Base-by-base conservation (phyloP, 495 filamentous ascomycete species). In the Talaromyces thailandensis region DNA sequence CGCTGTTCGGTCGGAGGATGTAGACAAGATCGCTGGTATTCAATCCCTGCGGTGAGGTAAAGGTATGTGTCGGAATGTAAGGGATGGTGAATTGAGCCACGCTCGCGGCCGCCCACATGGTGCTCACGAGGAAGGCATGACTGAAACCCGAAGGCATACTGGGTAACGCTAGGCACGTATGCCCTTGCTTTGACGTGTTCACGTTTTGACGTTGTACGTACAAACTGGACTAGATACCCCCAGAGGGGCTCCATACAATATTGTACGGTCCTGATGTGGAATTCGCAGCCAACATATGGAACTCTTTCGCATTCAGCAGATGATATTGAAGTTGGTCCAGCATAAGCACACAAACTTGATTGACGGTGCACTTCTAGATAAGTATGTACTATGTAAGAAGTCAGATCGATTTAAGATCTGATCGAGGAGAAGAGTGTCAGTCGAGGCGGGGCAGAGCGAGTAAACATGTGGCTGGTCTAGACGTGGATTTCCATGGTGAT, bases 61-160 rank as follows among this genome's bases (percentile, higher is more conserved):
- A 75, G 21, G 93, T 79, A 24, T 78, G 81, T 0, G 92, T 89
- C 0, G 92, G 90, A 25, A 82, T 84, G 76, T 95, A 96, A 31
- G 90, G 90, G 25, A 91, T 76, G 24, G 77, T 71, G 61, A 80
- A 67, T 64, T 50, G 56, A 58, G 56, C 32, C 56, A 70, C 67
- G 56, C 62, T 63, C 63, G 35, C 61, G 51, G 48, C 59, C 56
- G 68, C 65, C 66, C 67, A 66, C 60, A 66, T 50, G 43, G 21
- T 52, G 40, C 35, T 31, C 57, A 64, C 61, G 62, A 65, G 37
- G 61, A 67, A 67, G 64, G 69, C 62, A 32, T 52, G 23, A 48
- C 24, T 48, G n/a, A 61, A 25, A 28, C 59, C 23, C 2, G n/a
- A 52, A 26, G 45, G 40, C 59, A 61, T 61, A 23, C 29, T 61